phyloP scores from a whole-genome alignment of 2,329 filamentous ascomycete species.

The Leptoxyphium fumago region DNA sequence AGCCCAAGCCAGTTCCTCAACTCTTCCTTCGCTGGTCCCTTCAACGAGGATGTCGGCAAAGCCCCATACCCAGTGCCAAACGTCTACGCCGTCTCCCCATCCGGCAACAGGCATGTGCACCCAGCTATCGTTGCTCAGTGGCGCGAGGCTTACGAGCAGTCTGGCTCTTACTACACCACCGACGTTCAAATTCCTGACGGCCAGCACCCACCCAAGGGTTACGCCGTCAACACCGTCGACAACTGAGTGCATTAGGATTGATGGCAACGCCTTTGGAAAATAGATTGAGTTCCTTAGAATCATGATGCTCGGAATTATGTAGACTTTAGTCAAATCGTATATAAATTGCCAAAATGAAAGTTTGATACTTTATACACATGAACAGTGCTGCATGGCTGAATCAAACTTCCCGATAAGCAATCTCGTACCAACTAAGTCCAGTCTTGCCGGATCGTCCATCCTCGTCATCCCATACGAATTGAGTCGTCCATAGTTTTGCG shows the following conservation, averaged over 20 bases:
- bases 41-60: slow-evolving; percentile 13
- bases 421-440: no score
- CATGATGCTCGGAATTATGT: background rate
- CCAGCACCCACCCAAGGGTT: slow-evolving; percentile 18
- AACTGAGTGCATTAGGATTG: background rate
- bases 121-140: slow-evolving; percentile 15
- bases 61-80: slow-evolving; percentile 18
- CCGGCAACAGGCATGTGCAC: slow-evolving; percentile 15
- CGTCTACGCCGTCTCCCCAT: slow-evolving; percentile 12
- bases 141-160: slow-evolving; percentile 1
- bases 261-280: background rate
- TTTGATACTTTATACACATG: no score
- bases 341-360: no score
- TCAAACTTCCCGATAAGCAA: no score
- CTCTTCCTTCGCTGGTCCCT: slow-evolving; percentile 19
- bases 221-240: slow-evolving; percentile 6
- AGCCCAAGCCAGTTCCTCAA: slow-evolving; percentile 18
- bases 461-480: no score
- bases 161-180: slow-evolving; percentile 16
- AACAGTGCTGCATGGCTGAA: no score
- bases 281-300: background rate
- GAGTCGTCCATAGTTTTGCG: no score
- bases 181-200: slow-evolving; percentile 20
- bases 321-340: no score
- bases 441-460: no score